A percentile compares a stretch with the other conserved stretches of the same genome.
These are phyloP conservation scores for Microbotryum lychnidis-dioicae DNA, from an alignment of 1,284 basidiomycete genomes.

Conservation along the genomic window DNA sequence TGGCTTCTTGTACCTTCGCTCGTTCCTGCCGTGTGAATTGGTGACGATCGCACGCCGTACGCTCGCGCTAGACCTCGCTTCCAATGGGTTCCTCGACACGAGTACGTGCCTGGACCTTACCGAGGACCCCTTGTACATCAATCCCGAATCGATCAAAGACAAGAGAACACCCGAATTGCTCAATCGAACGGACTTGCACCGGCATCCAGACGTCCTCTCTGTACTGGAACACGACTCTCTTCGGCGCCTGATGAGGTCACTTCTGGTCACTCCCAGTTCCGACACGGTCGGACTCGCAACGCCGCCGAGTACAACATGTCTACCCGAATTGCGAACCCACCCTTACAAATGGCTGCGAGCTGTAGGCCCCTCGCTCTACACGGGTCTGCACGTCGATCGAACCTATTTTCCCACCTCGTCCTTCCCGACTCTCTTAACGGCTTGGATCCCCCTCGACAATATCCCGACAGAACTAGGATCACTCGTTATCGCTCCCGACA, in stretches of 20 bases:
- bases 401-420: background rate
- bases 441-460: constrained; percentile 1
- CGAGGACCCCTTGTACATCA: too few species aligned
- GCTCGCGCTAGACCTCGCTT: too few species aligned
- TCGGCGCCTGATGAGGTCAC: background rate
- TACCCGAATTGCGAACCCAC: background rate
- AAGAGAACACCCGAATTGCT: background rate
- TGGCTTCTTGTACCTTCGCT: too few species aligned
- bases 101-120: too few species aligned
- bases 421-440: constrained; percentile 4
- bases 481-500: background rate
- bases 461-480: background rate
- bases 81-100: too few species aligned
- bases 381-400: constrained; percentile 2
- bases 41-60: too few species aligned
- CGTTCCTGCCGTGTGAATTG: too few species aligned
- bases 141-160: too few species aligned
- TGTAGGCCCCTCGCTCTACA: constrained; percentile 1
- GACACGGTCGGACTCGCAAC: background rate
- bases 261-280: background rate
- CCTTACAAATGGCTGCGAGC: constrained; percentile 11
- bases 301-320: background rate
- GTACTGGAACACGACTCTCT: constrained; percentile 1
- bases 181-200: background rate
- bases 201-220: background rate